phyloP scores from a whole-genome alignment of 2,329 filamentous ascomycete species.

The Phaeoacremonium minimum region DNA sequence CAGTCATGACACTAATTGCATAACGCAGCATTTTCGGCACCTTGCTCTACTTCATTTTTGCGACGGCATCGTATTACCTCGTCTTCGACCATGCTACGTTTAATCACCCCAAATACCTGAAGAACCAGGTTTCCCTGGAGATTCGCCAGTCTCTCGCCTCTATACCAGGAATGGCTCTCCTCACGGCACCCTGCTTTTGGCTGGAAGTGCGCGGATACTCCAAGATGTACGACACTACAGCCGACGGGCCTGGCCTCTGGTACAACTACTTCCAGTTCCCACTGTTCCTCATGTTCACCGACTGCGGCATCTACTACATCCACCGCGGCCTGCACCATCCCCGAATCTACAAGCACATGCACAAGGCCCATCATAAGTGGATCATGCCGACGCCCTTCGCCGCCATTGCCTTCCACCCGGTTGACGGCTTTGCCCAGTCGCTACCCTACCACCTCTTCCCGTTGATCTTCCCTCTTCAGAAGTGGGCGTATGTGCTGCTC shows the following conservation, averaged over 20 bases:
- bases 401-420: constrained; percentile 88
- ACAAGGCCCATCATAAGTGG: constrained; percentile 99
- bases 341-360: constrained; percentile 75
- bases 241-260: constrained; percentile 69
- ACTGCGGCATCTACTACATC: constrained; percentile 88
- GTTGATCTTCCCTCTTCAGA: constrained; percentile 88
- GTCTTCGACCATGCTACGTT: constrained; percentile 89
- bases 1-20: too few species aligned
- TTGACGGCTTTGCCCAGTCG: constrained; percentile 86
- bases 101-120: constrained; percentile 89
- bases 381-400: constrained; percentile 96
- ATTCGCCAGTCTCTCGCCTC: constrained; percentile 74
- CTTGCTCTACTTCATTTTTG: constrained; percentile 79
- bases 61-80: constrained; percentile 78
- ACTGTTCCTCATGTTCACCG: constrained; percentile 83
- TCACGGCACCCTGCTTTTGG: constrained; percentile 81
- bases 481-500: constrained; percentile 78
- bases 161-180: constrained; percentile 77
- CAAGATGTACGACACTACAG: constrained; percentile 77
- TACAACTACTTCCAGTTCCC: constrained; percentile 85
- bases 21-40: constrained; percentile 80
- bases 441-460: constrained; percentile 92
- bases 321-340: constrained; percentile 83
- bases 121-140: constrained; percentile 85
- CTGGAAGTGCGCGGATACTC: constrained; percentile 79